A percentile compares a stretch with the other conserved stretches of the same genome.
phyloP scores from a whole-genome alignment of 208 protist genomes.

The Crithidia thermophila region DNA sequence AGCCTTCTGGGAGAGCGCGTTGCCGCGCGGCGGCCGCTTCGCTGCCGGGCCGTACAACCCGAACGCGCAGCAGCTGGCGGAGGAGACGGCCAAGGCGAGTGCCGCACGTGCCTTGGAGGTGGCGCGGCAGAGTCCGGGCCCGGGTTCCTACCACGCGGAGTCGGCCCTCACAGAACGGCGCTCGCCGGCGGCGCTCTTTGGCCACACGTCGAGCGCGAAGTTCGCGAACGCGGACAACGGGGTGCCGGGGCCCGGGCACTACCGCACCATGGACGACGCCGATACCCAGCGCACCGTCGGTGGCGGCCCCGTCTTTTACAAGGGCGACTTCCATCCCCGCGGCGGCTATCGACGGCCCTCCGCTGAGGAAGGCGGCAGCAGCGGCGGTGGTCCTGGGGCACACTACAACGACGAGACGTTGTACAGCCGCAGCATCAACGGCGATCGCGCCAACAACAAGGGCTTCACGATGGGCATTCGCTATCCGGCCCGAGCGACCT shows the following conservation, averaged over 20 bases:
- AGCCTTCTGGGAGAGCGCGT: conserved; percentile 28
- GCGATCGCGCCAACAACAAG: conserved; percentile 43
- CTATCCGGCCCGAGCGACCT: conserved; percentile 77
- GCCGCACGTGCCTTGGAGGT: conserved; percentile 16
- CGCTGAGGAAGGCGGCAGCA: conserved; percentile 16
- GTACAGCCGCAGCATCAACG: conserved; percentile 59
- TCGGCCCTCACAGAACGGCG: conserved; percentile 13
- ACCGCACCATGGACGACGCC: conserved; percentile 30
- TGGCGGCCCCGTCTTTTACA: conserved; percentile 62
- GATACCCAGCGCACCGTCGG: background rate
- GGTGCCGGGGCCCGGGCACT: conserved; percentile 68
- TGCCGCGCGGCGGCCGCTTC: conserved; percentile 34
- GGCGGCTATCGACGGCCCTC: conserved; percentile 17
- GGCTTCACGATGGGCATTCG: conserved; percentile 74
- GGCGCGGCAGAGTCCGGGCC: conserved; percentile 10
- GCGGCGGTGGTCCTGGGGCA: conserved; percentile 39
- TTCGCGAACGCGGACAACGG: conserved; percentile 33
- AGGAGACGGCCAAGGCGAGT: conserved; percentile 14
- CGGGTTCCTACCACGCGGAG: conserved; percentile 26
- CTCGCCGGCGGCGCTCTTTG: conserved; percentile 29
- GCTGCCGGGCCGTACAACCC: conserved; percentile 40
- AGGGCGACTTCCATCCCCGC: conserved; percentile 69
- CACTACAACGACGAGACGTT: conserved; percentile 61
- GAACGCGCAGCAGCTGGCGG: conserved; percentile 17
- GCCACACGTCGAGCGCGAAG: conserved; percentile 31